These are phyloP conservation scores for Citrus hindsii DNA, from an alignment of 345 rosid species.

Conservation along the genomic window DNA sequence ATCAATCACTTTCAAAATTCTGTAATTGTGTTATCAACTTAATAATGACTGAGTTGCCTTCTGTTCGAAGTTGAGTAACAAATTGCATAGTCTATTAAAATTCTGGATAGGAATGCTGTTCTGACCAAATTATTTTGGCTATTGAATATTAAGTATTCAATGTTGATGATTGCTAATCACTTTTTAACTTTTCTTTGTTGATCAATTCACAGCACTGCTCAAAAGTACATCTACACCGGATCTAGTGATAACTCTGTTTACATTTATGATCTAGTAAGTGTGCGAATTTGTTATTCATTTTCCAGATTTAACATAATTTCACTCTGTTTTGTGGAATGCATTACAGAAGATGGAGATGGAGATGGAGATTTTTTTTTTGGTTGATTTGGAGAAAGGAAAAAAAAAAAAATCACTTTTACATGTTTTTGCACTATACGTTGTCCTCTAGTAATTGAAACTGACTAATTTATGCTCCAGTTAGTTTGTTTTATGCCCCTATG, in stretches of 20 bases:
- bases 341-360: no score
- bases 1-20: not conserved
- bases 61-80: conserved; percentile 7
- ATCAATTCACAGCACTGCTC: conserved; percentile 58
- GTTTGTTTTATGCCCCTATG: not conserved
- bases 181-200: not conserved
- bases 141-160: not conserved
- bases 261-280: conserved; percentile 60
- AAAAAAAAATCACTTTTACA: not conserved
- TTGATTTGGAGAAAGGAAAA: not conserved
- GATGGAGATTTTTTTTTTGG: not conserved
- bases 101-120: not conserved
- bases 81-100: not conserved
- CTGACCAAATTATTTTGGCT: not conserved
- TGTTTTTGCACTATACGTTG: not conserved
- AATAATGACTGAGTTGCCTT: not conserved
- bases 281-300: not conserved
- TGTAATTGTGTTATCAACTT: not conserved
- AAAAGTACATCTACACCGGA: conserved; percentile 66
- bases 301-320: not conserved
- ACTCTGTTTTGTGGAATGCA: not conserved
- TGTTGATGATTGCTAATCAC: not conserved
- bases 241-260: conserved; percentile 45
- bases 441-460: not conserved
- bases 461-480: no score